Evolutionary conservation across 805 yeast species (phyloP).

Genomic region (Ogataea salicorniae): DNA sequence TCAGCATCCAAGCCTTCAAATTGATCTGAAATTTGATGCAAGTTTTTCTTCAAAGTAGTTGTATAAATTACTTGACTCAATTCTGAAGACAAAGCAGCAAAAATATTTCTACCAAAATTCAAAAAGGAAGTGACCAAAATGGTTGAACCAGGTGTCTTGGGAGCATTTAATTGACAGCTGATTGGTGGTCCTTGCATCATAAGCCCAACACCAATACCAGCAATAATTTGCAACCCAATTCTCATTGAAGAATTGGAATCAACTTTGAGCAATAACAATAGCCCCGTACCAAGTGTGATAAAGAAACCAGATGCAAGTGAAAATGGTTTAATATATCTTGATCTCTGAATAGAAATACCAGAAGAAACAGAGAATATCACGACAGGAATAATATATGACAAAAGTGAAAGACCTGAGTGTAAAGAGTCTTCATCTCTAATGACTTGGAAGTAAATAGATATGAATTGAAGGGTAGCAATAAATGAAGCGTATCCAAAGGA

Average conservation of each 20-base stretch:
- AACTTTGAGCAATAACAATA: slow-evolving; percentile 35
- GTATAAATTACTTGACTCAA: slow-evolving; percentile 37
- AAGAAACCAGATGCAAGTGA: slow-evolving; percentile 32
- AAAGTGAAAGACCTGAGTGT: slow-evolving; percentile 40
- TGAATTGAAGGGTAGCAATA: slow-evolving; percentile 33
- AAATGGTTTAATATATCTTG: slow-evolving; percentile 39
- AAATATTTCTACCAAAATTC: slow-evolving; percentile 40
- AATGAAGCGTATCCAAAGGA: slow-evolving; percentile 36
- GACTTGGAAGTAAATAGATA: slow-evolving; percentile 47
- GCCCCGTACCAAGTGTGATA: slow-evolving; percentile 41
- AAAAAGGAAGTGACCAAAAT: slow-evolving; percentile 44
- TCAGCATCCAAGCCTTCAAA: neutral
- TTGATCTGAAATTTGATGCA: slow-evolving; percentile 4
- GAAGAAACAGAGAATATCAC: slow-evolving; percentile 34
- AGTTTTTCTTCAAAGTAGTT: slow-evolving; percentile 21
- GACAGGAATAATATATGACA: slow-evolving; percentile 39
- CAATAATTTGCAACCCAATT: slow-evolving; percentile 41
- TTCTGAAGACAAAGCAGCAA: slow-evolving; percentile 41
- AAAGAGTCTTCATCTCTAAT: slow-evolving; percentile 37
- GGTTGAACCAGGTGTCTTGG: slow-evolving; percentile 45
- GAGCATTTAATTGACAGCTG: slow-evolving; percentile 43
- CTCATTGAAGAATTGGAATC: slow-evolving; percentile 32
- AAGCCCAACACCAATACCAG: slow-evolving; percentile 43
- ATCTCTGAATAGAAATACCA: slow-evolving; percentile 36
- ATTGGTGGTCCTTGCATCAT: slow-evolving; percentile 40